Conservation (phyloP, 371 early-diverging fungal species). For the Syncephalastrum contaminatum region DNA sequence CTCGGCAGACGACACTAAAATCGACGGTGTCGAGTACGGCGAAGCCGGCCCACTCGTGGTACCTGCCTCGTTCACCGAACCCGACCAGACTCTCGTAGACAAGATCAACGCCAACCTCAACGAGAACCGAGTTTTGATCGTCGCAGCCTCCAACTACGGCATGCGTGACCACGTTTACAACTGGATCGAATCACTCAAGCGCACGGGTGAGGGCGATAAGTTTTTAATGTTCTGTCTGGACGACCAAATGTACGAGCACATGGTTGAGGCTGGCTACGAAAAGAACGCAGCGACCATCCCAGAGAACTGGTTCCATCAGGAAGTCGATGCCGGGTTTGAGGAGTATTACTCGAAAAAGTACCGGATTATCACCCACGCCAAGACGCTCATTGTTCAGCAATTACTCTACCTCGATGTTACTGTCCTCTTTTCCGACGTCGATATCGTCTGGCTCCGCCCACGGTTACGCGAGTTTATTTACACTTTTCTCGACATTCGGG, state of each 20-base stretch:
- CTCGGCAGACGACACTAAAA: too few relatives aligned
- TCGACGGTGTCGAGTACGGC: not conserved
- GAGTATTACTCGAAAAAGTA: slow-evolving; percentile 14
- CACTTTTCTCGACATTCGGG: slow-evolving; percentile 26
- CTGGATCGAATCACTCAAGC: slow-evolving; percentile 28
- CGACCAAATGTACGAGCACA: slow-evolving; percentile 16
- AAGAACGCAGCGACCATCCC: slow-evolving; percentile 20
- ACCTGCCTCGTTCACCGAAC: slow-evolving; percentile 13
- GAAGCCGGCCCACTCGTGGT: slow-evolving; percentile 3
- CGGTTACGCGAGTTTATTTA: slow-evolving; percentile 32
- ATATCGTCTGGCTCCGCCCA: slow-evolving; percentile 40
- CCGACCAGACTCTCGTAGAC: slow-evolving; percentile 9
- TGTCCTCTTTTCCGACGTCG: slow-evolving; percentile 43
- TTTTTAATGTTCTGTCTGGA: slow-evolving; percentile 29
- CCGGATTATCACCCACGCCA: slow-evolving; percentile 23
- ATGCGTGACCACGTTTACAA: slow-evolving; percentile 28
- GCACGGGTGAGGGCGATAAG: slow-evolving; percentile 18
- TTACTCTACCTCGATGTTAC: slow-evolving; percentile 35
- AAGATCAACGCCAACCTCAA: slow-evolving; percentile 20
- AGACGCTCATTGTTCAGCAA: slow-evolving; percentile 41
- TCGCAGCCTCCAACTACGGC: slow-evolving; percentile 22
- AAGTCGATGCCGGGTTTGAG: slow-evolving; percentile 14
- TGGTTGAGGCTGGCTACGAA: slow-evolving; percentile 24
- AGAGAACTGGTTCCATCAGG: slow-evolving; percentile 21
- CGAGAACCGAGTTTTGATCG: slow-evolving; percentile 11